Evolutionary conservation across 1,284 basidiomycete genomes (phyloP), one percentile per base, ranked within the genome.

Genomic region (Cerrena zonata): DNA sequence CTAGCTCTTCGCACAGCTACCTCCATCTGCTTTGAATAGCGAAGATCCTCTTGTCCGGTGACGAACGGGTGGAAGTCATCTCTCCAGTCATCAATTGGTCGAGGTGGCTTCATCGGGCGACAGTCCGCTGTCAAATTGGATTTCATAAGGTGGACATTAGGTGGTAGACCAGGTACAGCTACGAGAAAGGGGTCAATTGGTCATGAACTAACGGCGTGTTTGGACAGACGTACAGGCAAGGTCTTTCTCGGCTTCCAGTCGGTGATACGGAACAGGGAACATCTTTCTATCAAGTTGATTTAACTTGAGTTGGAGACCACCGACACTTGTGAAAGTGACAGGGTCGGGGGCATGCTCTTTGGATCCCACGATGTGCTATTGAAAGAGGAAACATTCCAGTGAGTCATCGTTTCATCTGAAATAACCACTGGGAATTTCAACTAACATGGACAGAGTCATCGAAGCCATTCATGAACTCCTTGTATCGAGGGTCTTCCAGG

Each of bases 351-450:
- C 70, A 49, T 84, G 72, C 53, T 79, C 72, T 27, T 73, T 71
- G 34, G 88, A 84, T 15, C 86, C 73, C 25, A 91, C 67, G 7
- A 89, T 57, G 61, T 92, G 87, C 84, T 92, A 56, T n/a, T n/a
- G n/a, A n/a, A n/a, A 48, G 7, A 34, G 50, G 45, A 11, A 18
- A n/a, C 27, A 27, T 45, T 4, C 4, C n/a, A 39, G 41, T 52
- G 3, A 48, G 40, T 18, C 27, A 30, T 4, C 25, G n/a, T 4
- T 40, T 15, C 13, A 36, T 5, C 24, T 39, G 3, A 15, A 2
- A 22, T 23, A 39, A 21, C 3, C 1, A 23, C 26, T n/a, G 15
- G 22, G 2, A 19, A 10, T 15, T 7, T 30, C 19, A 12, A 54
- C 62, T 36, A 41, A 66, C 68, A 46, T 65, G 54, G 1, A 63